phyloP scores from a whole-genome alignment of 2,329 filamentous ascomycete species.

The Rasamsonia emersonii region DNA sequence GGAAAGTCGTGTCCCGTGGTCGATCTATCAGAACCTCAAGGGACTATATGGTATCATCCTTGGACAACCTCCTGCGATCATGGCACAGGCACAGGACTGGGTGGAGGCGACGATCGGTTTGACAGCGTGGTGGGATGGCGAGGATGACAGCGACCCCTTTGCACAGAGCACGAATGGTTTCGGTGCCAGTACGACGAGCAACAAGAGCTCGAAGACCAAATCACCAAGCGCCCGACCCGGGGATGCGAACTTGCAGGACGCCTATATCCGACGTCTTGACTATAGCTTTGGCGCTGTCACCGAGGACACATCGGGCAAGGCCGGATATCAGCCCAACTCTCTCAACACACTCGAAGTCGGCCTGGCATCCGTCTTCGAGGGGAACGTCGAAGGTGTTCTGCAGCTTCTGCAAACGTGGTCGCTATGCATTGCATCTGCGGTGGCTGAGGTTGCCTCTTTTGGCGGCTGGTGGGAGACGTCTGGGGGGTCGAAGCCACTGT shows the following conservation, averaged over 20 bases:
- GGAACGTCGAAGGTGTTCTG: conserved; percentile 67
- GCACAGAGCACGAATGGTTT: conserved; percentile 10
- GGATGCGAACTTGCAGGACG: conserved; percentile 49
- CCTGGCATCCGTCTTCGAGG: conserved; percentile 73
- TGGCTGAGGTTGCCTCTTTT: conserved; percentile 75
- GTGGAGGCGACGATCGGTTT: conserved; percentile 77
- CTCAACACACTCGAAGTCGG: conserved; percentile 70
- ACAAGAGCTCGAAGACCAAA: conserved; percentile 14
- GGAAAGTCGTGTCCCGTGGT: conserved; percentile 80
- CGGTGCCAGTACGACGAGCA: conserved; percentile 15
- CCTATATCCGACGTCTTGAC: conserved; percentile 66
- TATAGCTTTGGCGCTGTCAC: conserved; percentile 59
- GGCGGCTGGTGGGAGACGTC: conserved; percentile 70
- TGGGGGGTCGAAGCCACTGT: conserved; percentile 48
- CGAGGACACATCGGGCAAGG: conserved; percentile 53
- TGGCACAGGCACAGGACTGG: conserved; percentile 79
- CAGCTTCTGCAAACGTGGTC: conserved; percentile 72
- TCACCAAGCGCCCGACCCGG: conserved; percentile 31
- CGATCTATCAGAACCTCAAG: conserved; percentile 76
- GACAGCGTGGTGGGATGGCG: conserved; percentile 87
- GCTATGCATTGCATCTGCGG: conserved; percentile 64
- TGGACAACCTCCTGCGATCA: conserved; percentile 65
- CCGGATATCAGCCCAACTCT: conserved; percentile 63
- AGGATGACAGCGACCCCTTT: conserved; percentile 45
- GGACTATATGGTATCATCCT: conserved; percentile 73